Conservation (phyloP, 2,329 filamentous ascomycete species). For the Ophiostoma sp. region DNA sequence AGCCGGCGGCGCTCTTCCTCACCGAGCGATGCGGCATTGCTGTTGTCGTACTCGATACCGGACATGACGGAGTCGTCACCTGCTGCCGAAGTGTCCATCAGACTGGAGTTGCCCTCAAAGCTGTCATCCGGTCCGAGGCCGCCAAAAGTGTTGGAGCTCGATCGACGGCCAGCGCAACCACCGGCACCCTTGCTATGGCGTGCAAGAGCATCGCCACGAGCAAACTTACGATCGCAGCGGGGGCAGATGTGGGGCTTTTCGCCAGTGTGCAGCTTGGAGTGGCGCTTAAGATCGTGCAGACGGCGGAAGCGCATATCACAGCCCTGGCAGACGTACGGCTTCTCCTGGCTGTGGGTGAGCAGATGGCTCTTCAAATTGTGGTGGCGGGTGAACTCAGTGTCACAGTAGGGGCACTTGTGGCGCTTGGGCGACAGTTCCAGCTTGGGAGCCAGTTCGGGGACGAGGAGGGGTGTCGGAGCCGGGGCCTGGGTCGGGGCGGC, state of each 20-base stretch:
- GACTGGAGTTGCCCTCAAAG: slow-evolving; percentile 37
- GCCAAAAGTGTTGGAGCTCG: slow-evolving; percentile 80
- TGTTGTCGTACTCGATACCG: slow-evolving; percentile 55
- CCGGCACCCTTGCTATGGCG: slow-evolving; percentile 94
- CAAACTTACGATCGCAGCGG: slow-evolving; percentile 93
- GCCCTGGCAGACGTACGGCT: slow-evolving; percentile 91
- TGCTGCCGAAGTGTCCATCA: slow-evolving; percentile 30
- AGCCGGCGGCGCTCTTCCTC: slow-evolving; percentile 63
- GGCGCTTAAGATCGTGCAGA: slow-evolving; percentile 91
- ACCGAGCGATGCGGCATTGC: background rate
- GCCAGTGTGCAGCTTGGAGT: slow-evolving; percentile 94
- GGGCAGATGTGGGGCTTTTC: slow-evolving; percentile 93
- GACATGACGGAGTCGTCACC: slow-evolving; percentile 58
- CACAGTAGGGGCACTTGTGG: slow-evolving; percentile 95
- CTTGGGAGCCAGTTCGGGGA: slow-evolving; percentile 53
- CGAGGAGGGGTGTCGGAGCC: background rate
- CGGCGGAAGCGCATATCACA: slow-evolving; percentile 90
- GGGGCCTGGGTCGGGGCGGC: background rate
- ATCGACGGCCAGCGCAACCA: slow-evolving; percentile 86
- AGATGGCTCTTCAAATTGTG: slow-evolving; percentile 98
- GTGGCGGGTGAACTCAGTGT: slow-evolving; percentile 94
- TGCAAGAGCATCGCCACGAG: slow-evolving; percentile 89
- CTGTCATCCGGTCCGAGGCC: slow-evolving; percentile 46
- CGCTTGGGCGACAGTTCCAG: slow-evolving; percentile 69
- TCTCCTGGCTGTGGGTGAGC: slow-evolving; percentile 96